Conservation (phyloP, 805 yeast species). For the Lachancea meyersii region DNA sequence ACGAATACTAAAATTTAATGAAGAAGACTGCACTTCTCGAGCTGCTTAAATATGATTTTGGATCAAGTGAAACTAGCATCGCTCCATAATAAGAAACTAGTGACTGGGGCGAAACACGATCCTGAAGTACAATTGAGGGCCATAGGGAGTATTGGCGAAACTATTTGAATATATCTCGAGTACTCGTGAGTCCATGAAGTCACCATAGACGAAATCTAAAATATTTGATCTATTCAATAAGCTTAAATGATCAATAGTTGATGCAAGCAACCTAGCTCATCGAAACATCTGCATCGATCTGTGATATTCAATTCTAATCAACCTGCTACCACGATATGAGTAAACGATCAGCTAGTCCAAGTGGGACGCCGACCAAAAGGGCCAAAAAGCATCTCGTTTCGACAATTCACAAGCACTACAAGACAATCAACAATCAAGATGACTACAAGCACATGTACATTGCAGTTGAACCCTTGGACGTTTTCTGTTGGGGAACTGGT, state of each 20-base stretch:
- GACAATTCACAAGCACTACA: slow-evolving; percentile 12
- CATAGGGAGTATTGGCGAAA: not conserved
- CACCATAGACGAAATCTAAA: too few relatives aligned
- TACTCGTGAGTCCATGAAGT: too few relatives aligned
- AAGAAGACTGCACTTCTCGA: too few relatives aligned
- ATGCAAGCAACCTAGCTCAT: not conserved
- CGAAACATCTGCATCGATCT: not conserved
- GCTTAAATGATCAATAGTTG: too few relatives aligned
- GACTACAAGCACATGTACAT: slow-evolving; percentile 32
- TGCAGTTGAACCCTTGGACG: slow-evolving; percentile 47
- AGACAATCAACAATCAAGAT: slow-evolving; percentile 29
- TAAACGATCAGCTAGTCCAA: slow-evolving; percentile 21
- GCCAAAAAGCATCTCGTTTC: slow-evolving; percentile 10
- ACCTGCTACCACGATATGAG: slow-evolving; percentile 13
- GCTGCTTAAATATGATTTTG: too few relatives aligned
- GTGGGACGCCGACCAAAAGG: slow-evolving; percentile 9
- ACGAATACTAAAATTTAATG: too few relatives aligned
- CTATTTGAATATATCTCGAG: not conserved
- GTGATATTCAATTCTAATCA: not conserved
- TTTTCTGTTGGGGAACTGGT: slow-evolving; percentile 95
- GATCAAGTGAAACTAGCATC: not conserved
- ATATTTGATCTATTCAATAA: too few relatives aligned
- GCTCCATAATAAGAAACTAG: too few relatives aligned
- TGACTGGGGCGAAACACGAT: too few relatives aligned
- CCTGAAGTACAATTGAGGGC: too few relatives aligned